Base-by-base conservation (phyloP, 192 early-diverging fungal species). In the Backusella macrospora region DNA sequence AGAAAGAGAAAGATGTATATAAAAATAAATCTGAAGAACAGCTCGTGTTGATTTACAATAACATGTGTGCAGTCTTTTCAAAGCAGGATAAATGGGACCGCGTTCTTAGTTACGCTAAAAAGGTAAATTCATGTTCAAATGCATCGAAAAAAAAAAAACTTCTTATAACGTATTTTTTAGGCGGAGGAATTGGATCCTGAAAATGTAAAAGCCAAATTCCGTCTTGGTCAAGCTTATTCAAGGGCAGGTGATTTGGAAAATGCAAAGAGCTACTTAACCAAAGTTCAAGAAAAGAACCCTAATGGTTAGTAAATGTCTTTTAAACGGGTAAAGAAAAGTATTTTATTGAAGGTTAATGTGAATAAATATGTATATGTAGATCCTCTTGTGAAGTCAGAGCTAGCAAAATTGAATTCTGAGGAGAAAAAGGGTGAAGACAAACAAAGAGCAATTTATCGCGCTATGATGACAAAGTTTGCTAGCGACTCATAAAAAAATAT, bases 41-140 rank as follows among this genome's bases (percentile, higher is more conserved):
- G 40, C 38, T 77, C 14, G 64, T 77, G 15, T 46, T 59, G 70
- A 67, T 77, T 59, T 77, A 77, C 45, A 77, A 77, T 39, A 77
- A 77, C 65, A 77, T 77, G 76, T 45, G 70, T 8, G 73, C 44
- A 0, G 67, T 74, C 4, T 69, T 52, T 74, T 52, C 67, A 16
- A 72, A 64, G 48, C 71, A 72, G 21, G 43, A 72, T 29, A 52
- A 49, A 26, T 72, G 71, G 71, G 71, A 72, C 13, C 71, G 71
- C 23, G 71, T 72, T 26, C 42, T 72, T 44, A 23, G 40, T 2
- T 72, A 72, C 34, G 55, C 71, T 13, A 45, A 38, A 47, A 72
- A 63, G 18, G 71, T 47, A 69, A 47, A 49, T 21, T 23, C 13
- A 14, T 12, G 6, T 10, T 10, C 3, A 52, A 3, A 23, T 1